phyloP scores from a whole-genome alignment of 768 basidiomycete species.

The Pleurotus citrinopileatus region DNA sequence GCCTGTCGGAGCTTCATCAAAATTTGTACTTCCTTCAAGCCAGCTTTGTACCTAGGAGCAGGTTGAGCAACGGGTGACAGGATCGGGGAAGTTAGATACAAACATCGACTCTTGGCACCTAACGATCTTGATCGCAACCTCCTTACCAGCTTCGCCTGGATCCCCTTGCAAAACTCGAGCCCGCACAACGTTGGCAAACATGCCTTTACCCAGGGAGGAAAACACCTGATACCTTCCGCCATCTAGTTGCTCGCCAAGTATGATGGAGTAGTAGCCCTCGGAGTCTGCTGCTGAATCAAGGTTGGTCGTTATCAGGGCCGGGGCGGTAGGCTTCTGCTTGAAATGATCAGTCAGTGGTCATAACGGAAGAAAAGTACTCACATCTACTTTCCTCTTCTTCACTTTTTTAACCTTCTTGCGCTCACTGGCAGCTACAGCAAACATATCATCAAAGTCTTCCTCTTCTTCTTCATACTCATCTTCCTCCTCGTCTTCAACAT shows the following conservation, averaged over 20 bases:
- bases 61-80: background rate
- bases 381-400: slow-evolving; percentile 53
- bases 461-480: slow-evolving; percentile 71
- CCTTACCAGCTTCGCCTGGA: slow-evolving; percentile 46
- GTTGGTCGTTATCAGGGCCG: slow-evolving; percentile 70
- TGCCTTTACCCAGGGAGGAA: slow-evolving; percentile 94
- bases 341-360: background rate
- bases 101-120: slow-evolving; percentile 96
- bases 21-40: slow-evolving; percentile 88
- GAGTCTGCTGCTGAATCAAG: slow-evolving; percentile 89
- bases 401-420: slow-evolving; percentile 54
- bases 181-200: slow-evolving; percentile 97
- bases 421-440: slow-evolving; percentile 55
- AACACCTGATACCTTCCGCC: slow-evolving; percentile 92
- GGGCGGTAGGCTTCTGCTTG: slow-evolving; percentile 46
- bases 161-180: slow-evolving; percentile 78
- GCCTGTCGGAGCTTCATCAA: slow-evolving; percentile 82
- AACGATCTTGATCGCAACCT: slow-evolving; percentile 98
- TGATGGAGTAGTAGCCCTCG: slow-evolving; percentile 94
- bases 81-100: slow-evolving; percentile 27
- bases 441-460: slow-evolving; percentile 95
- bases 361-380: slow-evolving; percentile 27
- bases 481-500: slow-evolving; percentile 48
- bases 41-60: slow-evolving; percentile 82
- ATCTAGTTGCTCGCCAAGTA: slow-evolving; percentile 92